Base-by-base conservation (phyloP, 2,329 filamentous ascomycete species). In the Penicillium sclerotiorum region DNA sequence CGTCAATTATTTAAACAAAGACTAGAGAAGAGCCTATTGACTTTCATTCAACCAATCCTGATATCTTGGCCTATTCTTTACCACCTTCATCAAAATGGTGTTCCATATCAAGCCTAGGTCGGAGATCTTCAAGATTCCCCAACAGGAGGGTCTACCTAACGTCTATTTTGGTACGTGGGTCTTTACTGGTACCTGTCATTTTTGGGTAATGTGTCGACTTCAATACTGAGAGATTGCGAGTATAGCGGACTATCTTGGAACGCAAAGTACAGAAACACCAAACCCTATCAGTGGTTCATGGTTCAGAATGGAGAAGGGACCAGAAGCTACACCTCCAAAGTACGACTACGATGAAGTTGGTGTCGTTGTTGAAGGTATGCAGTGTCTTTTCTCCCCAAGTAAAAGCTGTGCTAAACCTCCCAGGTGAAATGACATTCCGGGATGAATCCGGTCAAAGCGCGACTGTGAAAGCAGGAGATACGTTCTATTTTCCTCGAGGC, bases 261-360 rank as follows among this genome's bases (percentile, higher is more conserved):
- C 45, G 4, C 13, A 36, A 39, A 20, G 15, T n/a, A 25, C 41
- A 1, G 37, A 42, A 2, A 27, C 40, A 2, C n/a, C 27, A 2
- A 45, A 39, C 11, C 55, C 55, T 18, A 56, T 58, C 4, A 36
- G 27, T 2, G 56, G 56, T 5, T 30, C 53, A 8, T 58, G 56
- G 53, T 58, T 58, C 20, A 43, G 56, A 11, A 56, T 58, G 2
- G 53, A 56, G 22, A 50, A 55, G 20, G 53, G 51, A 6, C 41
- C 45, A 1, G 53, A 50, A n/a, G 12, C 56, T 7, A 55, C 53
- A 13, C 46, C 56, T 18, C 56, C 56, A 8, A 49, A 22, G 13
- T 58, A 58, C 18, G 41, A 53, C 6, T 58, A 58, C 40, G 53
- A 58, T 25, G 53, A 58, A 22, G 36, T 58, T 43, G 42, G 59